These are phyloP conservation scores for Teratosphaeria destructans DNA, from an alignment of 2,329 filamentous ascomycete species.

Conservation along the genomic window DNA sequence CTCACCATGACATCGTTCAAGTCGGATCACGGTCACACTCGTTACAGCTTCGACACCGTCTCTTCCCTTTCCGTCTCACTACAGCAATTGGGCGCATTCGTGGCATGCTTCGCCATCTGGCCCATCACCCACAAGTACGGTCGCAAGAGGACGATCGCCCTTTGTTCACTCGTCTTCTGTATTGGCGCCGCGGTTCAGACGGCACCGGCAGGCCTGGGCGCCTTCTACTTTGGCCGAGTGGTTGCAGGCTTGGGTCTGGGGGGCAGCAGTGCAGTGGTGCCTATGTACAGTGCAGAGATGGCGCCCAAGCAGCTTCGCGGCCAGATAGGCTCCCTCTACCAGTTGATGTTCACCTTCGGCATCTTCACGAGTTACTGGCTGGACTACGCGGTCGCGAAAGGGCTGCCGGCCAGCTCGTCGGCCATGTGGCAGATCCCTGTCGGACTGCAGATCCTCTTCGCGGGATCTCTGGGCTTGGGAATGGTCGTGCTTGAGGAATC, in stretches of 20 bases:
- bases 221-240: slow-evolving; percentile 39
- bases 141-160: slow-evolving; percentile 35
- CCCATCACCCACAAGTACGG: slow-evolving; percentile 39
- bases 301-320: slow-evolving; percentile 36
- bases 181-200: slow-evolving; percentile 37
- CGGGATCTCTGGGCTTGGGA: slow-evolving; percentile 37
- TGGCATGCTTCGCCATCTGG: slow-evolving; percentile 41
- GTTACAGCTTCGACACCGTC: slow-evolving; percentile 19
- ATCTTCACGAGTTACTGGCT: slow-evolving; percentile 46
- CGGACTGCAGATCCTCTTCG: slow-evolving; percentile 41
- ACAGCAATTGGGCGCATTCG: slow-evolving; percentile 44
- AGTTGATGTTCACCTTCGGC: slow-evolving; percentile 41
- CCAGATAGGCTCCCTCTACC: slow-evolving; percentile 42
- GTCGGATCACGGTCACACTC: slow-evolving; percentile 16
- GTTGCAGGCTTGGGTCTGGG: slow-evolving; percentile 41
- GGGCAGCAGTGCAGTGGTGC: slow-evolving; percentile 34
- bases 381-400: slow-evolving; percentile 37
- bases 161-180: slow-evolving; percentile 34
- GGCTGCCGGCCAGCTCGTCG: slow-evolving; percentile 25
- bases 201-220: slow-evolving; percentile 17
- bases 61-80: slow-evolving; percentile 37
- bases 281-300: slow-evolving; percentile 34
- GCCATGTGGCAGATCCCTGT: slow-evolving; percentile 48
- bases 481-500: slow-evolving; percentile 42
- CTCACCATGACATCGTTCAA: slow-evolving; percentile 21